Conservation (phyloP, 345 rosid genomes). For the Acer saccharum region DNA sequence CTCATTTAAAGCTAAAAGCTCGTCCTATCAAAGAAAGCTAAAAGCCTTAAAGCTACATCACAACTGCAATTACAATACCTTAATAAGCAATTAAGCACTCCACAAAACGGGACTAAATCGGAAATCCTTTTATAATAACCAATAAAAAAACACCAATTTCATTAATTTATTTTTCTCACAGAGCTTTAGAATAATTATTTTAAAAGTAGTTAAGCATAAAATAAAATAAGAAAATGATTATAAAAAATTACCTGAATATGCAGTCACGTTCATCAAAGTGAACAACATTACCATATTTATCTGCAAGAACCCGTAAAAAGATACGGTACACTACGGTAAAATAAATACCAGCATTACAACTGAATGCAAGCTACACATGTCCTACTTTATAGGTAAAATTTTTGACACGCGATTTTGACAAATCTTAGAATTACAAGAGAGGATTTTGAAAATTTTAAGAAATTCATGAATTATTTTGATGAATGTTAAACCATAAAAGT, state of each 20-base stretch:
- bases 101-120: neutral
- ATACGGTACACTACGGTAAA: conserved; percentile 15
- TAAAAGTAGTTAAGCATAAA: neutral
- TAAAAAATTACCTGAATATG: conserved; percentile 76
- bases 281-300: conserved; percentile 93
- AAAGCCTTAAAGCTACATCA: neutral
- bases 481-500: neutral
- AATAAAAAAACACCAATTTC: neutral
- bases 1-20: too few species aligned
- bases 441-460: too few species aligned
- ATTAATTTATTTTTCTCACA: neutral
- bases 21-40: neutral
- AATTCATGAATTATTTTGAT: neutral
- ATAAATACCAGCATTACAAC: neutral
- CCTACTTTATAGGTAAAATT: too few species aligned
- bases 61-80: neutral
- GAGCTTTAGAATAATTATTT: neutral
- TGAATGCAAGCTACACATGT: too few species aligned
- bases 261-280: conserved; percentile 99
- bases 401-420: too few species aligned
- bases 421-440: too few species aligned
- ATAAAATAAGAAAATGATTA: neutral
- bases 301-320: conserved; percentile 84
- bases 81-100: neutral
- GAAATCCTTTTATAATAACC: neutral